Base-by-base conservation (phyloP, 352 stramenopile genomes). In the Globisporangium acanthophoron region DNA sequence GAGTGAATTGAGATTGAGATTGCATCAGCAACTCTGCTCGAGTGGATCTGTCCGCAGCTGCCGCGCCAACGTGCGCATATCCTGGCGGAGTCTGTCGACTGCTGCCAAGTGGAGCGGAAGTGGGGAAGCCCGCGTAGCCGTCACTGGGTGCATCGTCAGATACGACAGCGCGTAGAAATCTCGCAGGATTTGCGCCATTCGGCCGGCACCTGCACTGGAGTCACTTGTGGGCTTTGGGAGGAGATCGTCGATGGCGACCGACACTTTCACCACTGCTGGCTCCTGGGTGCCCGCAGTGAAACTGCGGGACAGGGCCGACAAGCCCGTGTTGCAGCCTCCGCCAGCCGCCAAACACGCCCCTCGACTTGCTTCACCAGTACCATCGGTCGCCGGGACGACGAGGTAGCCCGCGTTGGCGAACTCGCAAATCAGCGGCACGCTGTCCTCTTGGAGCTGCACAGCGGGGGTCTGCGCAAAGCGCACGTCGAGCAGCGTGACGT, bases 141-240 rank as follows among this genome's bases (percentile, higher is more conserved):
- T 81, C 48, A 85, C 71, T 16, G 82, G 82, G 44, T 92, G 78
- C 56, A 80, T 85, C 13, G 82, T 92, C 64, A 92, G 64, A 50
- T 83, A 92, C 43, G 80, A 89, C n/a, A 86, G 69, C 47, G 70
- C 72, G 43, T 79, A 58, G 40, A 88, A 89, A 41, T 92, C 76
- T 8, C 61, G 59, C 56, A 92, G 60, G 56, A 92, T 74, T 1
- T 58, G 46, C 33, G 56, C 61, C 9, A 69, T 40, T 3, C 56
- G 60, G 20, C 71, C 59, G 1, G 60, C 21, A 18, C 43, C 41
- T 46, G 16, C 41, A 11, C 43, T 20, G 8, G 21, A 41, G 44
- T 3, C 27, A 15, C 1, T 5, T 11, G 44, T 65, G 6, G 8
- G 15, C 11, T 3, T 52, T 3, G 39, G n/a, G 9, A 65, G 8